These are phyloP conservation scores for Leccinum subtestaceum DNA, from an alignment of 768 basidiomycete species.

Conservation along the genomic window DNA sequence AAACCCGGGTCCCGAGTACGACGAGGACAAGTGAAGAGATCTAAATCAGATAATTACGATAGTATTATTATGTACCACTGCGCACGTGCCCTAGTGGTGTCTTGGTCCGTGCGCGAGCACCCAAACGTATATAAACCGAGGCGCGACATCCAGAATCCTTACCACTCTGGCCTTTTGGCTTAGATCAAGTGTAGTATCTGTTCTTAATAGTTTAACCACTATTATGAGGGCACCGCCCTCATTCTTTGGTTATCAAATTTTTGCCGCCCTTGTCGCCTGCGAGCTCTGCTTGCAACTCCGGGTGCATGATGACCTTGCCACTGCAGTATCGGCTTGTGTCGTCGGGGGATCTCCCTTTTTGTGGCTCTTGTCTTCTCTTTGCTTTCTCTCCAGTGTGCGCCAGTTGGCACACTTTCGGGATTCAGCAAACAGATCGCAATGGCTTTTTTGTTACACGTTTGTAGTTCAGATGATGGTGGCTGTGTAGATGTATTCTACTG, in stretches of 20 bases:
- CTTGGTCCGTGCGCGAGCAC: constrained; percentile 20
- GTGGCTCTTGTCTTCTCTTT: constrained; percentile 18
- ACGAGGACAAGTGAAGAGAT: background rate
- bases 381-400: background rate
- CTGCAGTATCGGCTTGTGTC: constrained; percentile 51
- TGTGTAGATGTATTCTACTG: too few relatives aligned
- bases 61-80: background rate
- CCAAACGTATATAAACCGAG: constrained; percentile 11
- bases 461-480: too few relatives aligned
- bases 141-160: constrained; percentile 14
- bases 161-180: constrained; percentile 57
- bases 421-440: constrained; percentile 18
- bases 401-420: background rate
- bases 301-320: constrained; percentile 40
- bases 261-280: constrained; percentile 18
- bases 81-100: background rate
- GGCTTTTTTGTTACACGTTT: background rate
- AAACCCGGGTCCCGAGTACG: background rate
- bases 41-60: background rate
- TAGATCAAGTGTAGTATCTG: constrained; percentile 80
- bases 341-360: constrained; percentile 49
- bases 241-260: constrained; percentile 53
- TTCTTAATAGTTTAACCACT: constrained; percentile 63
- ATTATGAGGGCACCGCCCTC: constrained; percentile 54
- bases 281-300: constrained; percentile 44